Conservation (phyloP, 1,139 yeast species). For the Magnusiomyces sp. region DNA sequence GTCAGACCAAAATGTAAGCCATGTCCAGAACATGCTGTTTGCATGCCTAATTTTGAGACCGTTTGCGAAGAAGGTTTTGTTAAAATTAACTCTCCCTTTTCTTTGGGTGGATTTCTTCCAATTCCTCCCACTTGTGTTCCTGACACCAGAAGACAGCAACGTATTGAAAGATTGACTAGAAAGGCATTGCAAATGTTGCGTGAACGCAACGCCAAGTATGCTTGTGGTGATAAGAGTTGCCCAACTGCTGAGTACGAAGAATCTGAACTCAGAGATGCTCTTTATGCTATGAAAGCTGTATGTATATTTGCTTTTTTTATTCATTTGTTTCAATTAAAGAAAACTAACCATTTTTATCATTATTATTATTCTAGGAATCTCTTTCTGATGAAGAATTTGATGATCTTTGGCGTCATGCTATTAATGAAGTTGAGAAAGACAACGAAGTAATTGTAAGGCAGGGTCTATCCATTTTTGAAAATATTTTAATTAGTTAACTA, state of each 20-base stretch:
- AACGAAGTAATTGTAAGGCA: conserved; percentile 83
- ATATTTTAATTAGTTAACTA: not conserved
- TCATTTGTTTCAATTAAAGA: too few species aligned
- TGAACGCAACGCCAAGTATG: conserved; percentile 56
- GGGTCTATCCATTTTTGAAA: conserved; percentile 34
- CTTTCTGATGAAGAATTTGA: conserved; percentile 69
- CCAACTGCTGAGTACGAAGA: conserved; percentile 30
- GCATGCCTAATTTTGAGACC: conserved; percentile 50
- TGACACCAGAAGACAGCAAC: conserved; percentile 65
- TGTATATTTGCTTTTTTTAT: conserved; percentile 27
- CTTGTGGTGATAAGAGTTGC: conserved; percentile 48
- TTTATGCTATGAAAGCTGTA: conserved; percentile 25
- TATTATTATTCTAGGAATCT: conserved; percentile 23
- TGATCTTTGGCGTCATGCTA: conserved; percentile 66
- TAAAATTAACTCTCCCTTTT: conserved; percentile 47
- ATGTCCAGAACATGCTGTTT: conserved; percentile 78
- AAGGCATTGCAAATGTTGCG: conserved; percentile 62
- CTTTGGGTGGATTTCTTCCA: conserved; percentile 51
- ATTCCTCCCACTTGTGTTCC: conserved; percentile 59
- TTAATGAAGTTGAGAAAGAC: conserved; percentile 56
- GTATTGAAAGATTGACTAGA: conserved; percentile 56
- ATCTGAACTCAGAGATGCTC: conserved; percentile 23
- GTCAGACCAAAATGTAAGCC: conserved; percentile 57
- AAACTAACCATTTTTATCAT: not conserved
- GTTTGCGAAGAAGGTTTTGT: conserved; percentile 67